Percentiles rank a stretch among this genome's conserved stretches.
Evolutionary conservation across 352 stramenopile genomes (phyloP).

Genomic region (Globisporangium alternatum): DNA sequence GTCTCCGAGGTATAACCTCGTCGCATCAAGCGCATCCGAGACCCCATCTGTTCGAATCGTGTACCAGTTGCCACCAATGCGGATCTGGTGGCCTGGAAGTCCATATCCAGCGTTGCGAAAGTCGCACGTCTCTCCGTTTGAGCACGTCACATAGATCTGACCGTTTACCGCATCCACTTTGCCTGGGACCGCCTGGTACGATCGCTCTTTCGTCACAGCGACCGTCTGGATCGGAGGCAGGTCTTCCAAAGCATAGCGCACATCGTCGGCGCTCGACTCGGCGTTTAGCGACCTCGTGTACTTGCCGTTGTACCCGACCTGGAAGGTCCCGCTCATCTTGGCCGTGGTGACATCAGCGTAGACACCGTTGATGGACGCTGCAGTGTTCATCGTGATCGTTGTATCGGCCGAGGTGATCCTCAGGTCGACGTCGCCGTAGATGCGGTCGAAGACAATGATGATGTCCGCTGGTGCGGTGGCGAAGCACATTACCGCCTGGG

Average conservation of each 20-base stretch:
- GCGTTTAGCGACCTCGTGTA: slow-evolving; percentile 68
- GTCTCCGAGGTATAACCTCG: slow-evolving; percentile 60
- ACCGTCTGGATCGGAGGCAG: slow-evolving; percentile 54
- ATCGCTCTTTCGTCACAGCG: slow-evolving; percentile 41
- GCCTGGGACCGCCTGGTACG: slow-evolving; percentile 39
- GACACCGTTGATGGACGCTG: slow-evolving; percentile 50
- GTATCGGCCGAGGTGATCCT: slow-evolving; percentile 19
- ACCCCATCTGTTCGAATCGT: slow-evolving; percentile 44
- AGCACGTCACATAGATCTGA: slow-evolving; percentile 61
- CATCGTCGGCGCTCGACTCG: slow-evolving; percentile 56
- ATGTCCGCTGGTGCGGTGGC: slow-evolving; percentile 26
- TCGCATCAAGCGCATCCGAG: slow-evolving; percentile 36
- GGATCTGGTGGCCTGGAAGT: slow-evolving; percentile 52
- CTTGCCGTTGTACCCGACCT: slow-evolving; percentile 58
- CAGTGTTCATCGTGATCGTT: slow-evolving; percentile 23
- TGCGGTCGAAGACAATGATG: slow-evolving; percentile 59
- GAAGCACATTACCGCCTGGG: slow-evolving; percentile 43
- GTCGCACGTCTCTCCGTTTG: slow-evolving; percentile 38
- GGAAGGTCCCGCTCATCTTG: slow-evolving; percentile 79
- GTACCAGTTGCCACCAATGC: slow-evolving; percentile 69
- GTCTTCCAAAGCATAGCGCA: slow-evolving; percentile 68
- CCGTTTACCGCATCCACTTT: slow-evolving; percentile 58
- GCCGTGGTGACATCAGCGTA: slow-evolving; percentile 41
- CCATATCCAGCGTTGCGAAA: slow-evolving; percentile 55
- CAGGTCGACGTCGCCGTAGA: slow-evolving; percentile 52